Percentiles rank a stretch among this genome's conserved stretches.
Evolutionary conservation across 768 basidiomycete species (phyloP).

Genomic region (Tephrocybe sp.): DNA sequence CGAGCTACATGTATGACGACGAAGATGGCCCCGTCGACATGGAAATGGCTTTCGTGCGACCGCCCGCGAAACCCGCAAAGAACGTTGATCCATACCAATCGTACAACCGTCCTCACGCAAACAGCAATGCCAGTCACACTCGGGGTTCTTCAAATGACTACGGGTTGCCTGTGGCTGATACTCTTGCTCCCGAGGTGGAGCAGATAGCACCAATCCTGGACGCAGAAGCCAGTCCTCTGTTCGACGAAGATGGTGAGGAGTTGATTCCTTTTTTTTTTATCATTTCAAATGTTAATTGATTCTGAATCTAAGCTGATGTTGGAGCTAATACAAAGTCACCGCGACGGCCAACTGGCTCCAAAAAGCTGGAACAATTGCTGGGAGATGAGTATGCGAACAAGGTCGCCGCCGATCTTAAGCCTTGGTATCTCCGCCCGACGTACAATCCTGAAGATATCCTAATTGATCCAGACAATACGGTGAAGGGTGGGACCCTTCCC

Average conservation of each 20-base stretch:
- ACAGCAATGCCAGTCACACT: slow-evolving; percentile 14
- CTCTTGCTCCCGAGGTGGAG: slow-evolving; percentile 10
- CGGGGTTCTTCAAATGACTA: slow-evolving; percentile 4
- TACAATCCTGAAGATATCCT: slow-evolving; percentile 78
- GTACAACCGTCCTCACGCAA: slow-evolving; percentile 22
- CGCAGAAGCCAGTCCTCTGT: slow-evolving; percentile 23
- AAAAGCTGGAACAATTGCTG: slow-evolving; percentile 67
- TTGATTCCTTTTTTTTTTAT: neutral
- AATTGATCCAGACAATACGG: slow-evolving; percentile 79
- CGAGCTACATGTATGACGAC: slow-evolving; percentile 25
- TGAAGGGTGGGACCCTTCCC: slow-evolving; percentile 82
- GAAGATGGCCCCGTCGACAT: slow-evolving; percentile 43
- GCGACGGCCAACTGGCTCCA: slow-evolving; percentile 32
- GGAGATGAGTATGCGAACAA: slow-evolving; percentile 52
- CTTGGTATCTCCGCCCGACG: slow-evolving; percentile 86
- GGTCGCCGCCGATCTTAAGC: slow-evolving; percentile 44
- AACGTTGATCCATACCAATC: neutral
- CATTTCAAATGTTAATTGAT: neutral
- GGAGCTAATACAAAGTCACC: slow-evolving; percentile 28
- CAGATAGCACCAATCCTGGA: slow-evolving; percentile 6
- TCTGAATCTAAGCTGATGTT: slow-evolving; percentile 1
- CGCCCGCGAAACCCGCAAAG: slow-evolving; percentile 9
- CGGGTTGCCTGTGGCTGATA: slow-evolving; percentile 6
- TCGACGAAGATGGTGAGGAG: slow-evolving; percentile 40
- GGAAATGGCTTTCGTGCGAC: slow-evolving; percentile 35